Evolutionary conservation across 2,329 filamentous ascomycete genomes (phyloP), one percentile per base, ranked within the genome.

Genomic region (Nannizzia gypsea): DNA sequence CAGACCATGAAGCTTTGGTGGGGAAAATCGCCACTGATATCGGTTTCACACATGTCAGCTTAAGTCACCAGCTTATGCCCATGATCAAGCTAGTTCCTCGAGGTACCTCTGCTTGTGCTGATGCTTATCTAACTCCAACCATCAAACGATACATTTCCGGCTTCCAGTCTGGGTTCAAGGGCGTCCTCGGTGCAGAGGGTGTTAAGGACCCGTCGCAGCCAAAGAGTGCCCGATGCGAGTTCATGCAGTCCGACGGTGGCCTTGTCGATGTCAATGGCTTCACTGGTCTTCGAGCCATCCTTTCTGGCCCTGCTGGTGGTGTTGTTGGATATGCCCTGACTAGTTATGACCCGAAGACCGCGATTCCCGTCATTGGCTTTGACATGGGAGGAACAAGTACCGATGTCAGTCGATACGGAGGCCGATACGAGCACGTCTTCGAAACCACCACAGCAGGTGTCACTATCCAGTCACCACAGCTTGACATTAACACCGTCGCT

Each of bases 371-470:
- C 5, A 95, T 96, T 67, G 90, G 90, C 0, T 95, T 96, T 68
- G 90, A 95, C 68, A 96, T 95, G 90, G 89, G 89, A 48, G 90
- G 90, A 15, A 96, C 90, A 0, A 90, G 86, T 63, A 96, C 90
- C 0, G 90, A 96, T 72, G 89, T 95, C 9, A 92, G 88, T 55
- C 80, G 90, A 56, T 95, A 92, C 67, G 88, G 86, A 4, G 90
- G 90, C 26, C 80, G 87, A 57, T 95, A 95, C 67, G 90, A 95
- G 67, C 90, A 96, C 68, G 89, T 93, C 0, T 95, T 95, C 65
- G 90, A 95, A 75, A 95, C 89, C 0, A 95, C 89, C 0, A 95
- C 89, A 0, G 90, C 90, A 0, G 90, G 90, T 4, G 89, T 95
- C 1, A 92, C 90, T 0, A 92, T 95, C 26, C 89, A 95, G 67